phyloP scores from a whole-genome alignment of 306 rosid species.

The Vigna hirtella region DNA sequence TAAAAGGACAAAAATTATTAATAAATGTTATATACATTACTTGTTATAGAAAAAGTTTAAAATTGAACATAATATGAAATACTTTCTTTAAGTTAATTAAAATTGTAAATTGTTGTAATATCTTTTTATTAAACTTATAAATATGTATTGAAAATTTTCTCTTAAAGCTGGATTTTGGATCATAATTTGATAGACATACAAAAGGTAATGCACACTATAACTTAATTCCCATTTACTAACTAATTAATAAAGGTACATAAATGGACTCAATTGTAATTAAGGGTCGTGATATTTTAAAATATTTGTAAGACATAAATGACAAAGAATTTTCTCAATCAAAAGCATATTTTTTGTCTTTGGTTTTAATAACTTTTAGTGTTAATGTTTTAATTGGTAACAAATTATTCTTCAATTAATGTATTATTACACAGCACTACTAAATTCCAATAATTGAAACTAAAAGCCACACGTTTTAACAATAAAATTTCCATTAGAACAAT shows the following conservation, averaged over 20 bases:
- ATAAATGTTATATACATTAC: not conserved
- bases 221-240: not conserved
- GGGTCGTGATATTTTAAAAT: not conserved
- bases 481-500: not conserved
- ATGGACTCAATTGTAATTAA: not conserved
- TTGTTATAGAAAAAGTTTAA: not conserved
- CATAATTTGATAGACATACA: not conserved
- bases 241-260: not conserved
- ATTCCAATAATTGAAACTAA: not conserved
- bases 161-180: no score
- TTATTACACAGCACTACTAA: not conserved
- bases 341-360: not conserved
- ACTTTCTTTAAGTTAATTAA: not conserved
- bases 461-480: not conserved
- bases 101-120: not conserved
- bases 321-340: not conserved
- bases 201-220: not conserved
- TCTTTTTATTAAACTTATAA: no score
- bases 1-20: not conserved
- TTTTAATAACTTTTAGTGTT: not conserved
- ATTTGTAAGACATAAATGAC: not conserved
- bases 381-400: conserved; percentile 6
- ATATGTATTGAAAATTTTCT: no score
- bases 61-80: not conserved
- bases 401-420: conserved; percentile 7